These are phyloP conservation scores for Thalassiosira hispida DNA, from an alignment of 352 stramenopile species.

Conservation along the genomic window DNA sequence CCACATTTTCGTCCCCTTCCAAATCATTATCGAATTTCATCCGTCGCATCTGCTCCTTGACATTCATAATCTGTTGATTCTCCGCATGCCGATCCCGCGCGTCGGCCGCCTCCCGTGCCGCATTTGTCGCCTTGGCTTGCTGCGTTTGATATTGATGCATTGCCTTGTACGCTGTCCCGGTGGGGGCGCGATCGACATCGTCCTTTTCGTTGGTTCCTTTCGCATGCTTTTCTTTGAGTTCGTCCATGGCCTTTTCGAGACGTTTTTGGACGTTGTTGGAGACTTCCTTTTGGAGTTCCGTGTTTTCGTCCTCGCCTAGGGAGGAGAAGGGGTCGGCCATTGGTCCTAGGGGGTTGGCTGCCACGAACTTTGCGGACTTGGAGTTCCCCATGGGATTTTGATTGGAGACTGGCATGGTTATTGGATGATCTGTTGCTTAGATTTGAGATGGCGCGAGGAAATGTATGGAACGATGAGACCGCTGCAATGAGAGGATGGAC, in stretches of 20 bases:
- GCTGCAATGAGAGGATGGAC: no score
- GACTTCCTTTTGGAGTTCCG: slow-evolving; percentile 73
- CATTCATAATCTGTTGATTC: slow-evolving; percentile 31
- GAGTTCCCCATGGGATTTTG: slow-evolving; percentile 61
- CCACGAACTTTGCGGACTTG: slow-evolving; percentile 82
- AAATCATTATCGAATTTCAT: slow-evolving; percentile 41
- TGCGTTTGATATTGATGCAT: slow-evolving; percentile 46
- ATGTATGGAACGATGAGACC: no score
- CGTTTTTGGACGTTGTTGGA: slow-evolving; percentile 83
- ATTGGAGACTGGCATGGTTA: slow-evolving; percentile 32
- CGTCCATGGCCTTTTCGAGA: slow-evolving; percentile 80
- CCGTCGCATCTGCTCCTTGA: slow-evolving; percentile 44
- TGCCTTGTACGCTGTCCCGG: slow-evolving; percentile 60
- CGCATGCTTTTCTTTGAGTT: slow-evolving; percentile 82
- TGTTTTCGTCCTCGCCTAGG: slow-evolving; percentile 44
- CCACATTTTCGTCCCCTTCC: slow-evolving; percentile 57
- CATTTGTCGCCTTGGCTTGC: slow-evolving; percentile 18
- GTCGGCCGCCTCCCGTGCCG: slow-evolving; percentile 3
- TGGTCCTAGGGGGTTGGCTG: slow-evolving; percentile 71
- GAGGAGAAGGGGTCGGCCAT: slow-evolving; percentile 61
- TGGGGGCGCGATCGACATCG: slow-evolving; percentile 65
- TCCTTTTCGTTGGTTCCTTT: slow-evolving; percentile 66
- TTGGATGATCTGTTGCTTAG: background rate
- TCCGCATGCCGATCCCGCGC: slow-evolving; percentile 30
- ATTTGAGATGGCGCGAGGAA: no score